These are phyloP conservation scores for Staphylotrichum tortipilum DNA, from an alignment of 495 filamentous ascomycete genomes.

Conservation along the genomic window DNA sequence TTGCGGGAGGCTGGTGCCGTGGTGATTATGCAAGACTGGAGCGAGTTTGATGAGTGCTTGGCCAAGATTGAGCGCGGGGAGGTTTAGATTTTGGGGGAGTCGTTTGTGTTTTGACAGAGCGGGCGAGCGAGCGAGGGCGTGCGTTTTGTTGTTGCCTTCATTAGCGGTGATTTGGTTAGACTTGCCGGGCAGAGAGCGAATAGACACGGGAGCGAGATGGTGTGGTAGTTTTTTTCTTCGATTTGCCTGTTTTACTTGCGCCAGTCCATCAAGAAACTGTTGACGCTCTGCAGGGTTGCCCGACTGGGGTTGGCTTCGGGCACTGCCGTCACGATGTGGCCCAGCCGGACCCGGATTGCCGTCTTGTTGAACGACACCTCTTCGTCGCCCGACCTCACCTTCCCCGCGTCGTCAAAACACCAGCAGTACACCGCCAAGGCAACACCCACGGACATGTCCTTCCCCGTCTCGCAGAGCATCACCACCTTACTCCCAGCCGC, in stretches of 20 bases:
- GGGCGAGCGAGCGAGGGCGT: too few relatives aligned
- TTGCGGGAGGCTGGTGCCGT: constrained; percentile 62
- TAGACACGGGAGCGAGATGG: constrained; percentile 2
- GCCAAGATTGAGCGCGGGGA: constrained; percentile 51
- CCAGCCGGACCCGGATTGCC: constrained; percentile 65
- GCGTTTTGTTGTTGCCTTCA: background rate
- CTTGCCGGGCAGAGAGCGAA: background rate
- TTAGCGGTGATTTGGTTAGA: background rate
- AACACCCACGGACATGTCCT: constrained; percentile 37
- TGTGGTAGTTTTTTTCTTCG: background rate
- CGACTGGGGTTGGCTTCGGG: constrained; percentile 72
- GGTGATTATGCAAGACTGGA: constrained; percentile 81
- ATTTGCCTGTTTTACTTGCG: constrained; percentile 24
- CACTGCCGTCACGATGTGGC: constrained; percentile 65
- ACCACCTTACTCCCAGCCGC: constrained; percentile 20
- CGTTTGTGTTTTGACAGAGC: too few relatives aligned
- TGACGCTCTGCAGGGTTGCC: constrained; percentile 75
- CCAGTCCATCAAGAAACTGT: constrained; percentile 72
- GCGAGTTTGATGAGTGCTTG: constrained; percentile 63
- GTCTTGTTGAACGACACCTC: constrained; percentile 53
- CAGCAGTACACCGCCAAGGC: constrained; percentile 42
- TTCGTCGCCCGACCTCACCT: constrained; percentile 9
- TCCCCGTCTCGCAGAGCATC: constrained; percentile 35
- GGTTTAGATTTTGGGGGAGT: constrained; percentile 5
- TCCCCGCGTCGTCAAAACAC: constrained; percentile 30